Conservation (phyloP, 257 asterid genomes). For the Salvia hispanica region DNA sequence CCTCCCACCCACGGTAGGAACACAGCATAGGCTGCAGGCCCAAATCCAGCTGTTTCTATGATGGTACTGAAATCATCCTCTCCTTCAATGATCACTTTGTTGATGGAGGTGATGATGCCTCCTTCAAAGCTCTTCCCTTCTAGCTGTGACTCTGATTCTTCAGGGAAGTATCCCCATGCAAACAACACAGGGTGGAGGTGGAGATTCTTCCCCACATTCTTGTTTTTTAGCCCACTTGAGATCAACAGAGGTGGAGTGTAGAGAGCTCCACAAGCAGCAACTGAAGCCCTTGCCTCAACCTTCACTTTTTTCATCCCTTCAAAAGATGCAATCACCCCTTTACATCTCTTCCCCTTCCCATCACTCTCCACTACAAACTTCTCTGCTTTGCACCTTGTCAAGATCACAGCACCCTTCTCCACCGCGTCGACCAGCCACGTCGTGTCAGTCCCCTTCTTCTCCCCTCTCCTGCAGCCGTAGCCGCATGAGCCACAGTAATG, state of each 20-base stretch:
- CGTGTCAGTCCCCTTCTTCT: conserved; percentile 58
- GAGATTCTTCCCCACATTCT: conserved; percentile 54
- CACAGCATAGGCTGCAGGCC: conserved; percentile 49
- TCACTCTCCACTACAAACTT: conserved; percentile 41
- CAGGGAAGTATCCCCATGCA: conserved; percentile 74
- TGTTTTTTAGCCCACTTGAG: conserved; percentile 57
- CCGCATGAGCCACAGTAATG: conserved; percentile 71
- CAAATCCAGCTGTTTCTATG: conserved; percentile 46
- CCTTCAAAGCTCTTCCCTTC: conserved; percentile 55
- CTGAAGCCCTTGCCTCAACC: conserved; percentile 44
- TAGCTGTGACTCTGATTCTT: conserved; percentile 34
- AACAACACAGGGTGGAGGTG: conserved; percentile 60
- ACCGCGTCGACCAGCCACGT: conserved; percentile 70
- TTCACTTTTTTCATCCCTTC: conserved; percentile 40
- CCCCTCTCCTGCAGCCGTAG: conserved; percentile 62
- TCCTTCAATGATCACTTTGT: conserved; percentile 38
- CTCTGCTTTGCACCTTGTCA: conserved; percentile 65
- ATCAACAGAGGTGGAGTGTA: conserved; percentile 53
- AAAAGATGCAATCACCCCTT: conserved; percentile 49
- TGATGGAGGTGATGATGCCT: conserved; percentile 58
- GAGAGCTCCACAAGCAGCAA: conserved; percentile 65
- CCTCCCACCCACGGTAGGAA: conserved; percentile 60
- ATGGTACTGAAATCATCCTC: conserved; percentile 44
- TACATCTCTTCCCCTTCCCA: conserved; percentile 40
- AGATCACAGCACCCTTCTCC: conserved; percentile 48